phyloP scores from a whole-genome alignment of 2,329 filamentous ascomycete species.

The Aspergillus eucalypticola region DNA sequence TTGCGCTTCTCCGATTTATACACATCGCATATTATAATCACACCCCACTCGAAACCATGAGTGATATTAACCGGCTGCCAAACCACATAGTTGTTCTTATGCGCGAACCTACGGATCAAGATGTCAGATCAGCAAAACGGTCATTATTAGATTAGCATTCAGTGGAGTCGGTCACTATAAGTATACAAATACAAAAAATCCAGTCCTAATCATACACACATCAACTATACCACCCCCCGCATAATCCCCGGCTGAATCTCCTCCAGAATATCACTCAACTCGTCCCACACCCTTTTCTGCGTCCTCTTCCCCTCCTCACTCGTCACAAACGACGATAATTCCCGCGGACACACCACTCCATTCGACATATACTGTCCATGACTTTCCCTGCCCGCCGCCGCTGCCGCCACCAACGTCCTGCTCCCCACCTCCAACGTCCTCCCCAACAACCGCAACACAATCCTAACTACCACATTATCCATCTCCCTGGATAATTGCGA shows the following conservation, averaged over 20 bases:
- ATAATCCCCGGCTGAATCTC: conserved; percentile 43
- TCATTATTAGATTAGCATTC: no score
- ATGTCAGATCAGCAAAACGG: no score
- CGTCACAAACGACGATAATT: conserved; percentile 40
- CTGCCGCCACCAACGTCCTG: conserved; percentile 46
- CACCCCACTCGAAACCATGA: no score
- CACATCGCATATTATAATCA: no score
- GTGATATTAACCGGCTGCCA: no score
- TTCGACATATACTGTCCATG: conserved; percentile 52
- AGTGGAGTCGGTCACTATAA: no score
- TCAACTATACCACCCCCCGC: not conserved
- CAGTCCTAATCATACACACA: no score
- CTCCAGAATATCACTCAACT: conserved; percentile 47
- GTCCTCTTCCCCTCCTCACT: conserved; percentile 41
- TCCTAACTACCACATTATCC: conserved; percentile 26
- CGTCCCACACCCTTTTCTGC: conserved; percentile 47
- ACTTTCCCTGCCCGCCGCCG: conserved; percentile 40
- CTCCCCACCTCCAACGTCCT: conserved; percentile 52
- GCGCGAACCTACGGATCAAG: no score
- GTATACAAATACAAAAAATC: no score
- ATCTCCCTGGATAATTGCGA: conserved; percentile 44
- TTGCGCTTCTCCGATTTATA: no score
- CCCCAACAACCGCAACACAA: conserved; percentile 35
- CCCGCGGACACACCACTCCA: conserved; percentile 27
- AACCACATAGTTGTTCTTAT: no score